Base-by-base conservation (phyloP, 2,329 filamentous ascomycete genomes). In the Colletotrichum sp. region DNA sequence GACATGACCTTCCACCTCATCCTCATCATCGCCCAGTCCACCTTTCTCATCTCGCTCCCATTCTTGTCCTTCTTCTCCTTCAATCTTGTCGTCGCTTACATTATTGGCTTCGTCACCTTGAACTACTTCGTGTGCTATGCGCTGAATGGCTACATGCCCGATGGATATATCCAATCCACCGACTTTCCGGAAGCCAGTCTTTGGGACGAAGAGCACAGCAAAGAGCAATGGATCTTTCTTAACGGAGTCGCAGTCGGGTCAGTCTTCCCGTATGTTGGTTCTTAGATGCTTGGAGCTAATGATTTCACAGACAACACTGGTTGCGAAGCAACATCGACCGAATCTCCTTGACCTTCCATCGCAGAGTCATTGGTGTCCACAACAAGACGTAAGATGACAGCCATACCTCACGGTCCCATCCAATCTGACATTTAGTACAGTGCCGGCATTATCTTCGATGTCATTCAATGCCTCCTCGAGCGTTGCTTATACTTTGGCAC, bases 181-280 rank as follows among this genome's bases (percentile, higher is more conserved):
- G 4, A 85, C 88, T 68, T 91, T 89, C 3, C 82, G 86, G 26
- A 76, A 39, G 36, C 72, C 2, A 34, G 18, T 34, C 70, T 73
- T 9, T 76, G 73, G 73, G 64, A 73, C 5, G 64, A 76, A 10
- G 49, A 71, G 24, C 89, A 92, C 81, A 86, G 87, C 13, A 87
- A 92, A 68, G 94, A 96, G 84, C 90, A 93, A 80, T 96, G 95
- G 95, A 88, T 96, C n/a, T 96, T 94, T 81, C 83, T 96, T 68
- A 96, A 96, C 80, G 95, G 95, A 1, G 91, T 96, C 32, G 91
- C 89, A 12, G 89, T 89, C 39, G 90, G 89, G 91, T 92, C 84
- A 75, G 89, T 86, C 39, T 8, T 8, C 18, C 12, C 1, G 8
- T 3, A 6, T 24, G 24, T 6, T 13, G 5, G 5, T 15, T 7